These are phyloP conservation scores for Penicillium concentricum DNA, from an alignment of 2,329 filamentous ascomycete genomes.

Conservation along the genomic window DNA sequence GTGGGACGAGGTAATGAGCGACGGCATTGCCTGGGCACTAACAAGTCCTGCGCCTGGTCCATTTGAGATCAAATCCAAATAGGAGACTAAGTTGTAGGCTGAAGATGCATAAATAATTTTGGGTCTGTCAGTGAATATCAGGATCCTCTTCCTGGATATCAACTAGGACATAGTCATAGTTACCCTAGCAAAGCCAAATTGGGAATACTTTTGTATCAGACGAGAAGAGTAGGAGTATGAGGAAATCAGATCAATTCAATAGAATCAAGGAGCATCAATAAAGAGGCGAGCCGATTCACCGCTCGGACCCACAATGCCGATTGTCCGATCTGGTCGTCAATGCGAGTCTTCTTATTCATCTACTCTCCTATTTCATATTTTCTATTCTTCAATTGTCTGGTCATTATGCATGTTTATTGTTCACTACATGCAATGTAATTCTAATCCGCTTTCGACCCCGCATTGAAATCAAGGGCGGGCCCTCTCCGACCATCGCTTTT, in stretches of 20 bases:
- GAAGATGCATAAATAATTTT: not conserved
- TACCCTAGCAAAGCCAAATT: not conserved
- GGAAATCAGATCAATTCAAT: not conserved
- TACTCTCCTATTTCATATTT: not conserved
- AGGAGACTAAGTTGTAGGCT: not conserved
- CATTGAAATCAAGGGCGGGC: constrained; percentile 10
- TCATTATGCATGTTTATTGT: constrained; percentile 1
- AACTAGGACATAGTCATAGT: not conserved
- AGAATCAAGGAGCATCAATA: not conserved
- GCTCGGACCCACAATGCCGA: constrained; percentile 11
- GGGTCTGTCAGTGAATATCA: not conserved
- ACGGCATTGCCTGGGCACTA: constrained; percentile 32
- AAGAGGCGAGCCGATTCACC: constrained; percentile 3
- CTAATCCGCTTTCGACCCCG: constrained; percentile 6
- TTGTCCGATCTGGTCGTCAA: constrained; percentile 7
- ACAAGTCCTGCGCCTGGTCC: constrained; percentile 17
- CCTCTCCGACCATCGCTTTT: constrained; percentile 5
- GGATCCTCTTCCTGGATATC: not conserved
- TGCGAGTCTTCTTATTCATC: constrained; percentile 1
- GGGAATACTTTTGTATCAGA: not conserved
- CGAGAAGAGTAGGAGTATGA: not conserved
- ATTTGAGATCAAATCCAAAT: constrained; percentile 25
- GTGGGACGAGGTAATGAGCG: constrained; percentile 32
- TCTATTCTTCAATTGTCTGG: constrained; percentile 2
- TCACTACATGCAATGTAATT: constrained; percentile 11